These are phyloP conservation scores for Stachybotrys elegans DNA, from an alignment of 2,329 filamentous ascomycete species.

Conservation along the genomic window DNA sequence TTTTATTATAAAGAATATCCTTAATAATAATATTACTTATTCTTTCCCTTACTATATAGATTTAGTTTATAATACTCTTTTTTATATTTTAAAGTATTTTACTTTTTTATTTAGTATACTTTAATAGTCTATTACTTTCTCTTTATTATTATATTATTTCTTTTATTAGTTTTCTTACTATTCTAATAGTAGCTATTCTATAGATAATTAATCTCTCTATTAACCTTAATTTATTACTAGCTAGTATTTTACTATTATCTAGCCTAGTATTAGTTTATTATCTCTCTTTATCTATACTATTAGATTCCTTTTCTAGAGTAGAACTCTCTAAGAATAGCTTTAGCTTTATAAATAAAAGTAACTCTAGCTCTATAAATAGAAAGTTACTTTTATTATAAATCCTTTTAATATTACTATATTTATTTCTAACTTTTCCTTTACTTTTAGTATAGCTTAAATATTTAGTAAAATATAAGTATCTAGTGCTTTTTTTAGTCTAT, in stretches of 20 bases:
- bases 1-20: conserved; percentile 1
- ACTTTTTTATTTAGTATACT: conserved; percentile 1
- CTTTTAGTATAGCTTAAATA: background rate
- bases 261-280: background rate
- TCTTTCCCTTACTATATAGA: conserved; percentile 1
- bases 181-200: background rate
- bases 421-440: background rate
- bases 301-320: background rate
- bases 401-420: background rate
- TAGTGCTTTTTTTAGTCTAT: background rate
- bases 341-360: background rate
- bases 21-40: conserved; percentile 2
- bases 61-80: conserved; percentile 1
- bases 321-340: conserved; percentile 1
- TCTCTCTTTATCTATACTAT: conserved; percentile 1
- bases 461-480: conserved; percentile 2
- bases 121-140: background rate
- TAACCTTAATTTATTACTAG: background rate
- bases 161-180: background rate
- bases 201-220: background rate
- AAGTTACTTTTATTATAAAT: background rate
- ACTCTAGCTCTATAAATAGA: conserved; percentile 1
- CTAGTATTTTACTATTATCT: conserved; percentile 1
- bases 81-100: background rate
- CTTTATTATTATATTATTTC: conserved; percentile 1